Base-by-base conservation (phyloP, 78 protist genomes). In the slime mould (Dictyostelium discoideum) region DNA sequence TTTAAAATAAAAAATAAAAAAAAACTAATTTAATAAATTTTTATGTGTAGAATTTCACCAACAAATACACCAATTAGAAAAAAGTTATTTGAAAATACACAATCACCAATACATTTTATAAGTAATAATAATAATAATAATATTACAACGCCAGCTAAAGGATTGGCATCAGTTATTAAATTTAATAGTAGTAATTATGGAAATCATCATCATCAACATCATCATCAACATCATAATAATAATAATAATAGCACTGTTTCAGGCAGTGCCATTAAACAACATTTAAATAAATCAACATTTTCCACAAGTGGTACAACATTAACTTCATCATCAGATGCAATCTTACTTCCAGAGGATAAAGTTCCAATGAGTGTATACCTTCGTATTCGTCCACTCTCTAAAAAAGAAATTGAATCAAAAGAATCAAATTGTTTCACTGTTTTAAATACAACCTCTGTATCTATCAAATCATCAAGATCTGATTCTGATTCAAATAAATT, bases 301-400 rank as follows among this genome's bases (percentile, higher is more conserved):
- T 40, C 63, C 39, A 5, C 32, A 26, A 78, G 20, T 78, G 39
- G 18, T 78, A 40, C 22, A 14, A 44, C 54, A n/a, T 18, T 22
- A 42, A 79, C 20, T 3, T 14, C 29, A 37, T 16, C 63, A 50
- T 69, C 77, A 11, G 77, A 69, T 69, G 39, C 37, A 26, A 69
- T 26, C 24, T 26, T 29, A 69, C 40, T 74, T 6, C 81, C 81
- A 18, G 95, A 90, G 14, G 72, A 46, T 26, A 82, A 81, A 40
- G 88, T 81, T 18, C 95, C 95, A 63, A 90, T 93, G 86, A 93
- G 87, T 42, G 96, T 93, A 1, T 93, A 93, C 63, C 87, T 93
- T 18, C 63, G 96, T 32, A 85, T 93, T 40, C 73, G 96, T 37
- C 96, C 96, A 84, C 22, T 93, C 60, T 81, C 93, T 5, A 5